phyloP scores from a whole-genome alignment of 768 basidiomycete genomes.

The Kwoniella mangroviensis region DNA sequence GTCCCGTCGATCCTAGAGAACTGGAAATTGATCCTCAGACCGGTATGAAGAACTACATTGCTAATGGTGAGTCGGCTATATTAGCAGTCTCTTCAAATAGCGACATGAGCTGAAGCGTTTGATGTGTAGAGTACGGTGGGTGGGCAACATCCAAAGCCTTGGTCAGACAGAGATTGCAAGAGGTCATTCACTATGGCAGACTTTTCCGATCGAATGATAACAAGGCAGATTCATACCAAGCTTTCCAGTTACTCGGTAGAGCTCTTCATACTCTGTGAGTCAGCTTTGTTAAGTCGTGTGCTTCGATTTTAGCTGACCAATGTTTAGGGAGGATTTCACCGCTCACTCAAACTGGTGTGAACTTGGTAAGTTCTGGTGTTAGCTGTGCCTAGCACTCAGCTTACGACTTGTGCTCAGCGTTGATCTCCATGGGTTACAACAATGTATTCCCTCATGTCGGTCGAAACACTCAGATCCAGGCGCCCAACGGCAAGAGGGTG shows the following conservation, averaged over 20 bases:
- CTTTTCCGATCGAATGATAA: slow-evolving; percentile 61
- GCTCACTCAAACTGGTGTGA: slow-evolving; percentile 83
- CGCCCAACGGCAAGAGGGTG: slow-evolving; percentile 74
- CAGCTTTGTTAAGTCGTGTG: not conserved
- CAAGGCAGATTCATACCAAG: slow-evolving; percentile 61
- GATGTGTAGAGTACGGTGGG: slow-evolving; percentile 59
- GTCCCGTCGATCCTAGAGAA: slow-evolving; percentile 81
- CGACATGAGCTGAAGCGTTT: too few species aligned
- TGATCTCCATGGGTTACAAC: slow-evolving; percentile 72
- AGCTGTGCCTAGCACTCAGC: too few species aligned
- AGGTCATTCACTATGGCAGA: slow-evolving; percentile 79
- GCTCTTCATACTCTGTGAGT: slow-evolving; percentile 52
- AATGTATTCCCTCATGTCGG: slow-evolving; percentile 89
- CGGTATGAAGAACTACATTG: slow-evolving; percentile 88
- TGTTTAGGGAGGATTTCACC: slow-evolving; percentile 73
- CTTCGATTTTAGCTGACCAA: slow-evolving; percentile 11
- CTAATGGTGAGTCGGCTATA: slow-evolving; percentile 61
- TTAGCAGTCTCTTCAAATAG: too few species aligned
- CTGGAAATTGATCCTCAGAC: slow-evolving; percentile 80
- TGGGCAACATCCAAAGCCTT: slow-evolving; percentile 75
- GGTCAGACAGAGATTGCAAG: slow-evolving; percentile 69
- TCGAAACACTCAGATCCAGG: slow-evolving; percentile 72
- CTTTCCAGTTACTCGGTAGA: slow-evolving; percentile 75
- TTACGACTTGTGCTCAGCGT: slow-evolving; percentile 51
- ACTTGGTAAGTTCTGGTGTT: slow-evolving; percentile 57